These are phyloP conservation scores for Rhizopogon vinicolor DNA, from an alignment of 768 basidiomycete species.

Conservation along the genomic window DNA sequence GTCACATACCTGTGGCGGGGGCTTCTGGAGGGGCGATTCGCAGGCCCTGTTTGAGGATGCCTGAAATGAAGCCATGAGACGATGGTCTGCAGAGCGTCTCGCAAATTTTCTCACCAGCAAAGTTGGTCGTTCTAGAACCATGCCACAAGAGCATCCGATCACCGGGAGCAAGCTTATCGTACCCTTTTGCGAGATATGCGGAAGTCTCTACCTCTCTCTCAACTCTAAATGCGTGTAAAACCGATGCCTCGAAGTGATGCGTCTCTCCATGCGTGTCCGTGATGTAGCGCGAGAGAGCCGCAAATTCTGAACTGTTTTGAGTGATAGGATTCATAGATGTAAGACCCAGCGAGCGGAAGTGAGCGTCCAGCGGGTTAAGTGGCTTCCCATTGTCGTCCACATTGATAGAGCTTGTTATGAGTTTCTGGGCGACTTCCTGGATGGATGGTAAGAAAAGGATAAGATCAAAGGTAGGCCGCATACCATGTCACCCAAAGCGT, in stretches of 20 bases:
- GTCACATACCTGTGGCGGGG: slow-evolving; percentile 37
- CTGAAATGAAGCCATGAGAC: slow-evolving; percentile 14
- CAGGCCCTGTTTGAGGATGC: slow-evolving; percentile 58
- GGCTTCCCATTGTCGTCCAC: slow-evolving; percentile 41
- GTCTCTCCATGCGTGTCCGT: slow-evolving; percentile 54
- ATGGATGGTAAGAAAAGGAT: not conserved
- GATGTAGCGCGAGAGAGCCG: slow-evolving; percentile 41
- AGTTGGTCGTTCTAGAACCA: slow-evolving; percentile 59
- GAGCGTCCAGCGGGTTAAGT: slow-evolving; percentile 52
- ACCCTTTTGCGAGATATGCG: slow-evolving; percentile 43
- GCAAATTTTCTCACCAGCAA: slow-evolving; percentile 37
- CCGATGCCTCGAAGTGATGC: slow-evolving; percentile 40
- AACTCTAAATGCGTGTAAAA: slow-evolving; percentile 49
- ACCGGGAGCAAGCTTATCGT: slow-evolving; percentile 37
- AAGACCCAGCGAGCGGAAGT: slow-evolving; percentile 49
- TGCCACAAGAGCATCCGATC: slow-evolving; percentile 60
- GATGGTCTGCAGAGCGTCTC: not conserved
- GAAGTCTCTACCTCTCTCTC: slow-evolving; percentile 38
- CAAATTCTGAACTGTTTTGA: slow-evolving; percentile 39
- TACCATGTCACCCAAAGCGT: slow-evolving; percentile 63
- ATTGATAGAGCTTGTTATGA: slow-evolving; percentile 36
- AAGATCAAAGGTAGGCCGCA: not conserved
- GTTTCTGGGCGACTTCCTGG: slow-evolving; percentile 55
- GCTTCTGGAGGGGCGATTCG: slow-evolving; percentile 65
- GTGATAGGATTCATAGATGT: slow-evolving; percentile 46